A percentile compares a stretch with the other conserved stretches of the same genome.
Conservation (phyloP, 2,329 filamentous ascomycete species). For the Botrytis deweyae region DNA sequence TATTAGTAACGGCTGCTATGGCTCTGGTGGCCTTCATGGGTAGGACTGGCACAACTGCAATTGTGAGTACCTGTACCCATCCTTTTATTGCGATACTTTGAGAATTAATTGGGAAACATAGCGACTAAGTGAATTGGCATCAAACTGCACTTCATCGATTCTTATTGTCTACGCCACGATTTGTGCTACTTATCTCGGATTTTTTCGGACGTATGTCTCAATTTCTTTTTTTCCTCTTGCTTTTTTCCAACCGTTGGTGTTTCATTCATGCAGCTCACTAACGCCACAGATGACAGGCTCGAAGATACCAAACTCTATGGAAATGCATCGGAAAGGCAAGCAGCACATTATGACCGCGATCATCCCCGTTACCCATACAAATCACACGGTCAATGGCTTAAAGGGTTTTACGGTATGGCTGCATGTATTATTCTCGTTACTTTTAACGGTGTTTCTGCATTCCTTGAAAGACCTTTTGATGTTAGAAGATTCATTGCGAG, state of each 20-base stretch:
- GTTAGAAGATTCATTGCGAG: conserved; percentile 42
- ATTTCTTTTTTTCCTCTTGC: neutral
- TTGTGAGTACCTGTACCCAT: conserved; percentile 34
- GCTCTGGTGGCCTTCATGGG: conserved; percentile 45
- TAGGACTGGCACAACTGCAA: conserved; percentile 41
- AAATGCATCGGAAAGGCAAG: conserved; percentile 42
- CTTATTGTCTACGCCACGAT: conserved; percentile 45
- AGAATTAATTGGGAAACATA: conserved; percentile 28
- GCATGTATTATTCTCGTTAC: conserved; percentile 40
- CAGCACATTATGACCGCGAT: conserved; percentile 41
- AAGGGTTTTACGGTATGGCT: conserved; percentile 41
- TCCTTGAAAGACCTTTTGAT: conserved; percentile 42
- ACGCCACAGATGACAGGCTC: conserved; percentile 35
- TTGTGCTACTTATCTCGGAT: conserved; percentile 44
- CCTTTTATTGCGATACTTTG: neutral
- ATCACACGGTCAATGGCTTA: conserved; percentile 44
- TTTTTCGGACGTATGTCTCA: conserved; percentile 41
- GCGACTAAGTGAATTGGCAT: conserved; percentile 42
- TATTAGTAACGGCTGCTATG: conserved; percentile 43
- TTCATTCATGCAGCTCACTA: neutral
- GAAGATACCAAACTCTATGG: conserved; percentile 43
- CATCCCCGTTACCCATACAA: conserved; percentile 43
- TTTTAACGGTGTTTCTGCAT: conserved; percentile 42
- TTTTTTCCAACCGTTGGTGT: neutral
- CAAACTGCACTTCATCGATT: conserved; percentile 43